phyloP scores from a whole-genome alignment of 1,139 yeast species.

The Pichiaceae sp. region DNA sequence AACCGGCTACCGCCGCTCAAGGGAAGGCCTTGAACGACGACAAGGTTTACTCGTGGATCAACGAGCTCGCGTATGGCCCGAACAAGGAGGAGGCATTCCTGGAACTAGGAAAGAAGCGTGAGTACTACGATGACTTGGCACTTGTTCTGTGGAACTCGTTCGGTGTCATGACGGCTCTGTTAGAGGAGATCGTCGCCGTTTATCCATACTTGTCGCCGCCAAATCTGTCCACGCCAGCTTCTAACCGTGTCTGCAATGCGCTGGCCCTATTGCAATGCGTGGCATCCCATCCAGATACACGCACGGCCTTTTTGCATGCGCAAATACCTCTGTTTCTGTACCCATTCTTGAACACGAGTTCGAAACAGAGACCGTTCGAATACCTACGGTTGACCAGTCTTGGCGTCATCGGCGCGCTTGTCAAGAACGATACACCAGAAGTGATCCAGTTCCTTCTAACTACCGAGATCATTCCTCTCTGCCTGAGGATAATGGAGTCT shows the following conservation, averaged over 20 bases:
- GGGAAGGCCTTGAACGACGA: slow-evolving; percentile 70
- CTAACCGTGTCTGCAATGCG: slow-evolving; percentile 93
- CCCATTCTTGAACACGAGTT: slow-evolving; percentile 88
- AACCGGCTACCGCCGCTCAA: too few species aligned
- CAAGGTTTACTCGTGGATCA: slow-evolving; percentile 83
- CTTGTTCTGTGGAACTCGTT: slow-evolving; percentile 90
- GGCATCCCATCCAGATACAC: slow-evolving; percentile 88
- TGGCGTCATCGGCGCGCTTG: slow-evolving; percentile 96
- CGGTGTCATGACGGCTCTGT: slow-evolving; percentile 88
- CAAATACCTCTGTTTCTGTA: slow-evolving; percentile 87
- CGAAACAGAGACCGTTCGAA: slow-evolving; percentile 89
- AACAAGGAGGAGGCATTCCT: slow-evolving; percentile 87
- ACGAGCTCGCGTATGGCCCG: slow-evolving; percentile 82
- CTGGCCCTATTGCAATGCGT: slow-evolving; percentile 91
- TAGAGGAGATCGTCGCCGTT: slow-evolving; percentile 84
- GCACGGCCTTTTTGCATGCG: slow-evolving; percentile 76
- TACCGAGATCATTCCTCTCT: slow-evolving; percentile 91
- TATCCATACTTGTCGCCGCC: slow-evolving; percentile 90
- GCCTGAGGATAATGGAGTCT: slow-evolving; percentile 91
- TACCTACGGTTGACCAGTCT: slow-evolving; percentile 84
- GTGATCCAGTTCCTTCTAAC: slow-evolving; percentile 85
- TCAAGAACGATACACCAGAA: slow-evolving; percentile 91
- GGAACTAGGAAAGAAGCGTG: slow-evolving; percentile 89
- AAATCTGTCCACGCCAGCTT: slow-evolving; percentile 72
- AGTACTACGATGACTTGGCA: slow-evolving; percentile 90